Evolutionary conservation across 1,284 basidiomycete genomes (phyloP).

Genomic region (Leccinum huronense): DNA sequence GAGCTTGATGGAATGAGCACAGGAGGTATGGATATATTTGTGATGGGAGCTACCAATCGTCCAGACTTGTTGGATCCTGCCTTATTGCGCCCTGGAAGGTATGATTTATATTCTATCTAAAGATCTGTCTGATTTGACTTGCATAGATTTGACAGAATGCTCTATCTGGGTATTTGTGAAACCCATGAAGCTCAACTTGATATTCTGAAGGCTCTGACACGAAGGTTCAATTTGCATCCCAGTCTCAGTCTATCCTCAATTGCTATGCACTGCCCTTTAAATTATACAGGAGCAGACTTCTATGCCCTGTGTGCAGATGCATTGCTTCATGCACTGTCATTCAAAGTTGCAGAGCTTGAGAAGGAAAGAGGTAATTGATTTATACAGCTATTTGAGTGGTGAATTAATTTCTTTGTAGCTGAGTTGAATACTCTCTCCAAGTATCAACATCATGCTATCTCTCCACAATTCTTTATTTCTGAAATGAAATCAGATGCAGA

Average conservation of each 20-base stretch:
- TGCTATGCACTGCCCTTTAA: conserved; percentile 83
- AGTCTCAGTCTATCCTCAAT: conserved; percentile 65
- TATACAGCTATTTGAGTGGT: background rate
- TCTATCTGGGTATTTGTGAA: conserved; percentile 93
- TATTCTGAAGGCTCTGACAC: conserved; percentile 87
- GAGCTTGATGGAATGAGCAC: conserved; percentile 91
- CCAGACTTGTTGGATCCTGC: conserved; percentile 96
- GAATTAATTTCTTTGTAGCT: conserved; percentile 36
- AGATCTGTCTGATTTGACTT: background rate
- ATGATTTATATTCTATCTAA: conserved; percentile 21
- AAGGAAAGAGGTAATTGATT: conserved; percentile 53
- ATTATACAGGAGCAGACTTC: conserved; percentile 96
- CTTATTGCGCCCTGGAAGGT: conserved; percentile 88
- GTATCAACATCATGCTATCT: conserved; percentile 68
- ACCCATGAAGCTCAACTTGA: conserved; percentile 85
- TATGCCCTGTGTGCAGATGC: conserved; percentile 98
- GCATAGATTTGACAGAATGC: conserved; percentile 90
- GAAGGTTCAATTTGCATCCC: conserved; percentile 86
- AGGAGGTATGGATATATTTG: conserved; percentile 76
- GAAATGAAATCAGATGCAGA: conserved; percentile 79
- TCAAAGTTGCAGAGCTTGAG: conserved; percentile 83
- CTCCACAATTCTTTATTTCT: conserved; percentile 89
- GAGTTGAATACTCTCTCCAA: conserved; percentile 47
- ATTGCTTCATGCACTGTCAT: conserved; percentile 92
- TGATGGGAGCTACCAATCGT: conserved; percentile 97